Base-by-base conservation (phyloP, 768 basidiomycete species). In the Leccinum boreale region DNA sequence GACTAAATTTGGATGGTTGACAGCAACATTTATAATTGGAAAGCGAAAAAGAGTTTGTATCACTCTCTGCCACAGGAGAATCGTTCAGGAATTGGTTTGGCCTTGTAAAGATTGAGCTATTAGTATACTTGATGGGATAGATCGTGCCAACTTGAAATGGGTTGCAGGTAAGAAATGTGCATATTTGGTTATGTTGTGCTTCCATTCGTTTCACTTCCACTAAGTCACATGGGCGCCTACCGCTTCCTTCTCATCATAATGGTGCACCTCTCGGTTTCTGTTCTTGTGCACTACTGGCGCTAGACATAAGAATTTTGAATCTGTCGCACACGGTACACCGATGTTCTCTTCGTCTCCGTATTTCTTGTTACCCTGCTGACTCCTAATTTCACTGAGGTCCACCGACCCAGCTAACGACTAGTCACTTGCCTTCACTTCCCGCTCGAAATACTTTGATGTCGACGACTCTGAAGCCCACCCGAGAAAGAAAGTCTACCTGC, bases 1-100 rank as follows among this genome's bases (percentile, higher is more conserved):
- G 35, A 35, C 35, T 35, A 92, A 19, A 17, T n/a, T 0, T n/a
- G 9, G 39, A n/a, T n/a, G 39, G n/a, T 42, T 4, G 17, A 19
- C 5, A 4, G 24, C 28, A 29, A 29, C 31, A 11, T 31, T 31
- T 31, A 31, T 31, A 1, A 31, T 31, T 31, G 31, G 31, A 31
- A 31, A 5, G 31, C 4, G 31, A 31, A 31, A 31, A 31, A 31
- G 31, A 31, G 31, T 31, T 31, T 31, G 31, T 9, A 31, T 12
- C 31, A 29, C 28, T 29, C 28, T 29, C 28, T 29, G 28, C 28
- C 28, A 29, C 28, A 12, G 31, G 31, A 12, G 31, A 31, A 31
- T 31, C 31, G 31, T 31, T 31, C 31, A 12, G 31, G 31, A 31
- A 31, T 31, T 31, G 31, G 31, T 31, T 29, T 31, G 11, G 31